These are phyloP conservation scores for Penicillium lagena DNA, from an alignment of 495 filamentous ascomycete species.

Conservation along the genomic window DNA sequence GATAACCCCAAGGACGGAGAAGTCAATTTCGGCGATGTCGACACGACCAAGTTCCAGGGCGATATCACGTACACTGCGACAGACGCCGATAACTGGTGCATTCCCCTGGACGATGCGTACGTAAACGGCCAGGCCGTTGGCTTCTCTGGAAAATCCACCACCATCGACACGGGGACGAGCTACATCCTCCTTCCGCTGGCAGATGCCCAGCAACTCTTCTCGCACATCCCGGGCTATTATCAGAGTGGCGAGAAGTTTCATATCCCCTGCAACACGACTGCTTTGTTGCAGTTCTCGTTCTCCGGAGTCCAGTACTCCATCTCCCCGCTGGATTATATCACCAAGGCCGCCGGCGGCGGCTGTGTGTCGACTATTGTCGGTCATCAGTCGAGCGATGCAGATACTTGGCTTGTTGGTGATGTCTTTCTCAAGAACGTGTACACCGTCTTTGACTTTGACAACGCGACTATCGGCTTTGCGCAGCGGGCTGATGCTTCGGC, in stretches of 20 bases:
- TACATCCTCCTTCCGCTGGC: conserved; percentile 59
- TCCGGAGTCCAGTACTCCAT: conserved; percentile 56
- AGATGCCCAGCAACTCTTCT: conserved; percentile 61
- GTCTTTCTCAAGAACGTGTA: conserved; percentile 91
- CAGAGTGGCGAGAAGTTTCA: conserved; percentile 49
- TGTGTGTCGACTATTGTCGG: conserved; percentile 62
- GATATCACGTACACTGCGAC: conserved; percentile 56
- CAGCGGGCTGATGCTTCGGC: conserved; percentile 7
- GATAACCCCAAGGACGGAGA: conserved; percentile 66
- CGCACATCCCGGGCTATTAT: conserved; percentile 53
- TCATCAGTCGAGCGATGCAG: conserved; percentile 37
- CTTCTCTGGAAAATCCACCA: conserved; percentile 48
- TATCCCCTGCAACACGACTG: conserved; percentile 64
- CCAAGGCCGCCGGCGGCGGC: conserved; percentile 27
- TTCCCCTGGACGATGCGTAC: conserved; percentile 56
- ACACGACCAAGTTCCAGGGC: conserved; percentile 58
- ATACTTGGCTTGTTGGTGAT: conserved; percentile 73
- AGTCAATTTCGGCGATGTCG: conserved; percentile 67
- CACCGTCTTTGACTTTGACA: conserved; percentile 68
- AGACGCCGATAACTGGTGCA: conserved; percentile 52
- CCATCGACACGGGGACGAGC: conserved; percentile 79
- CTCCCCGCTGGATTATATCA: conserved; percentile 63
- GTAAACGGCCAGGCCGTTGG: conserved; percentile 48
- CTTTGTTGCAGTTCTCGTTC: conserved; percentile 46
- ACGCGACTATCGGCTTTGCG: conserved; percentile 35